Conservation (phyloP, 1,139 yeast genomes). For the Debaryomycetaceae sp. region DNA sequence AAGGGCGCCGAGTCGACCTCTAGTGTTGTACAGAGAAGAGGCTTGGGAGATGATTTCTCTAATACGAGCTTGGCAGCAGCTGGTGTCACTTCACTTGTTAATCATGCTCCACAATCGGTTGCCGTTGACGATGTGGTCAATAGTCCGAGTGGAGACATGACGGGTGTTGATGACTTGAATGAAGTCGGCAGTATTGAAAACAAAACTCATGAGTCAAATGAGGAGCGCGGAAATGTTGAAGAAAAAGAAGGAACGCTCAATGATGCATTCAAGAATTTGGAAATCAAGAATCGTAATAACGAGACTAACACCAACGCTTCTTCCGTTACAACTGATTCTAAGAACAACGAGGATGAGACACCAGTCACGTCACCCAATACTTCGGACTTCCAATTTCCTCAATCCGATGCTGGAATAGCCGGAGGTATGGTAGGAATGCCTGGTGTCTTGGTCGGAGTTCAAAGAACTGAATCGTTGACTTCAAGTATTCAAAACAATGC, state of each 20-base stretch:
- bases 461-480: constrained; percentile 73
- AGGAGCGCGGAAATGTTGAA: background rate
- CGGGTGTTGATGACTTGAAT: constrained; percentile 25
- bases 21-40: background rate
- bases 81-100: background rate
- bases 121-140: constrained; percentile 24
- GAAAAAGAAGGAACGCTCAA: constrained; percentile 8
- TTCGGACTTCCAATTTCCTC: constrained; percentile 52
- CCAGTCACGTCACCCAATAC: constrained; percentile 56
- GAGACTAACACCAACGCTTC: constrained; percentile 21
- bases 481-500: constrained; percentile 93
- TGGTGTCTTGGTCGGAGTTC: constrained; percentile 45
- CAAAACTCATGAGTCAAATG: background rate
- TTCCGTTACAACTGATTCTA: constrained; percentile 29
- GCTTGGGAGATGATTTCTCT: background rate
- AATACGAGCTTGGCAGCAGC: background rate
- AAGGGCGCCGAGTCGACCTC: background rate
- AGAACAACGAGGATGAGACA: constrained; percentile 41
- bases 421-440: constrained; percentile 49
- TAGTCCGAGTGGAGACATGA: constrained; percentile 23
- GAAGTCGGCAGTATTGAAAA: constrained; percentile 5
- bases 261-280: constrained; percentile 13
- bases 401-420: constrained; percentile 36
- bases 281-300: constrained; percentile 12
- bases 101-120: constrained; percentile 5